Evolutionary conservation across 2,329 filamentous ascomycete genomes (phyloP), one percentile per base, ranked within the genome.

Genomic region (Westerdykella aurantiaca): DNA sequence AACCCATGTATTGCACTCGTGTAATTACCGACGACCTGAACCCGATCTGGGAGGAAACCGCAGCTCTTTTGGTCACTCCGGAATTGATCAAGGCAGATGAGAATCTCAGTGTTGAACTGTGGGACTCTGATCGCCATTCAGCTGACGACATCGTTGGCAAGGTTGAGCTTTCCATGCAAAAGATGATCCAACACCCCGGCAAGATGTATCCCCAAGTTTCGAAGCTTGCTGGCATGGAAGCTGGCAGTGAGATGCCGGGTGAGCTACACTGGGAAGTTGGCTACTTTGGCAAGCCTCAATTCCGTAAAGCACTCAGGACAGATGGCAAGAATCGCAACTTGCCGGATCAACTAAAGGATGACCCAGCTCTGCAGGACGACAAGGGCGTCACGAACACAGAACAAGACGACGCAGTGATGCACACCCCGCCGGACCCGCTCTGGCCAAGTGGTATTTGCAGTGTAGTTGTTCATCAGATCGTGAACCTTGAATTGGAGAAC

Each of bases 121-220:
- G 93, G 93, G 93, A 97, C 67, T 95, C 88, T 40, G 93, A 97
- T 65, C 80, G 90, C 37, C 88, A 86, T 34, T 93, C 88, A 9
- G 88, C 91, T 1, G 93, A 97, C 61, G 93, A 97, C 57, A 86
- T 96, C 37, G 89, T 96, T 12, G 93, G 93, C 42, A 96, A 96
- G 67, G 81, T 97, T 14, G 90, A 97, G 62, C 72, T 97, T 3
- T 91, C 88, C 31, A 88, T 98, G 63, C 89, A 95, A 57, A 89
- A 96, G 64, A 83, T 98, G 72, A 94, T 97, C 46, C 86, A 95
- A 59, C 86, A 96, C 61, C 89, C 91, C 0, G 88, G 90, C 31
- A 87, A 86, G 59, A 95, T 96, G 87, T 94, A 90, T 56, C 85
- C 87, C 5, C 88, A 95, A 55, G 78, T 87, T 6, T 95, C 89